Evolutionary conservation across 2,329 filamentous ascomycete species (phyloP).

Genomic region (Fusarium haematococcum): DNA sequence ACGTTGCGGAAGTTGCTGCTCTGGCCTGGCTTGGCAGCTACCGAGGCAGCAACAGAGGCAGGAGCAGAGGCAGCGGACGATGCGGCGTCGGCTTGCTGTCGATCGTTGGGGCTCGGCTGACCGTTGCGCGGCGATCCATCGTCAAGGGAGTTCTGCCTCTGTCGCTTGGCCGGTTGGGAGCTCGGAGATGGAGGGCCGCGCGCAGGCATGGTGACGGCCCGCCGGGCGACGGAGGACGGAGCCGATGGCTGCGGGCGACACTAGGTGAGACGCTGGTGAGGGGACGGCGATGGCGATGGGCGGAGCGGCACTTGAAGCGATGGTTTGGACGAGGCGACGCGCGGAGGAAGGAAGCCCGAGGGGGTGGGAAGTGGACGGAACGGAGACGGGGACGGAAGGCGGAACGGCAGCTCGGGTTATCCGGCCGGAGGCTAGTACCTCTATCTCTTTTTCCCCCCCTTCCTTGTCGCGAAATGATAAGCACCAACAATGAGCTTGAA

Average conservation of each 20-base stretch:
- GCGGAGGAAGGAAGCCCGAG: slow-evolving; percentile 26
- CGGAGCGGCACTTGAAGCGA: slow-evolving; percentile 8
- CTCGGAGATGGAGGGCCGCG: slow-evolving; percentile 65
- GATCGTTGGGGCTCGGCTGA: slow-evolving; percentile 41
- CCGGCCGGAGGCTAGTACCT: slow-evolving; percentile 29
- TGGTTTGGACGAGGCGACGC: slow-evolving; percentile 7
- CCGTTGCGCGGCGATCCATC: slow-evolving; percentile 56
- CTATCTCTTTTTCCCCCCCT: not conserved
- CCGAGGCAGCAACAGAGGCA: slow-evolving; percentile 42
- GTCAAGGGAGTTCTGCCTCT: slow-evolving; percentile 65
- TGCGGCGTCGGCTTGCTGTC: slow-evolving; percentile 47
- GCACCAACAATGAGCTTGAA: slow-evolving; percentile 8
- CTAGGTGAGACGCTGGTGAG: slow-evolving; percentile 19
- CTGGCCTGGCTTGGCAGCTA: slow-evolving; percentile 61
- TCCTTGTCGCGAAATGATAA: slow-evolving; percentile 3
- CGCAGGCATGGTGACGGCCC: slow-evolving; percentile 50
- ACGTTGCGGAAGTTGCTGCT: slow-evolving; percentile 85
- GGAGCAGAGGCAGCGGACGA: slow-evolving; percentile 35
- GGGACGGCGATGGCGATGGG: slow-evolving; percentile 3
- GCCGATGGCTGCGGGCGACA: slow-evolving; percentile 29
- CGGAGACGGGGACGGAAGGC: slow-evolving; percentile 32
- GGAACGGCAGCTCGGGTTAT: slow-evolving; percentile 34
- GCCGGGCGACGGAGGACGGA: slow-evolving; percentile 42
- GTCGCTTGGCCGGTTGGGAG: slow-evolving; percentile 67
- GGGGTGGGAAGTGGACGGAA: slow-evolving; percentile 28